Evolutionary conservation across 2,329 filamentous ascomycete species (phyloP).

Genomic region (Curvularia lunata): DNA sequence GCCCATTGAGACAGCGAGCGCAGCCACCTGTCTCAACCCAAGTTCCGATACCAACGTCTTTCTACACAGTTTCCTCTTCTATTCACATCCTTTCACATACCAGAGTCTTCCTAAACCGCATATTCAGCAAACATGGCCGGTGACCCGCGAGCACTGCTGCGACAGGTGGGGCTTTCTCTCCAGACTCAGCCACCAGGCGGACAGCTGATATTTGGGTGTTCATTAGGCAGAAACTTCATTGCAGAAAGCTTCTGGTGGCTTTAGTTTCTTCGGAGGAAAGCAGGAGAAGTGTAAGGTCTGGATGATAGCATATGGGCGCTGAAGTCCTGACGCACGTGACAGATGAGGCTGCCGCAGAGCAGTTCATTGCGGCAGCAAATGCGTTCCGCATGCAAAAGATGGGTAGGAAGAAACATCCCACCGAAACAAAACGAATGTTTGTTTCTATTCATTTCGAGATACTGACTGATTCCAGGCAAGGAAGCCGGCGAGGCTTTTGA

Average conservation of each 20-base stretch:
- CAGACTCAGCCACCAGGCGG: slow-evolving; percentile 39
- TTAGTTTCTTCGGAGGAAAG: slow-evolving; percentile 86
- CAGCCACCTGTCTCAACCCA: slow-evolving; percentile 45
- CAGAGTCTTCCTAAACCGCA: not conserved
- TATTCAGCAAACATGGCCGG: slow-evolving; percentile 42
- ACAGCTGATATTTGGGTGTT: slow-evolving; percentile 36
- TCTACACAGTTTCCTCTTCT: slow-evolving; percentile 14
- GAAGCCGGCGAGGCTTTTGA: slow-evolving; percentile 90
- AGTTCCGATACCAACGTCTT: slow-evolving; percentile 20
- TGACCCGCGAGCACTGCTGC: slow-evolving; percentile 47
- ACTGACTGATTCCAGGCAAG: slow-evolving; percentile 63
- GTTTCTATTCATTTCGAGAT: not conserved
- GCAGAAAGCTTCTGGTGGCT: slow-evolving; percentile 76
- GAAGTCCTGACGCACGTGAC: slow-evolving; percentile 31
- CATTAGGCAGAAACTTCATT: slow-evolving; percentile 84
- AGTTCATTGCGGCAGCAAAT: slow-evolving; percentile 88
- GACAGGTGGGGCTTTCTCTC: slow-evolving; percentile 44
- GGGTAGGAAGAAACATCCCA: slow-evolving; percentile 59
- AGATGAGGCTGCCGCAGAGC: slow-evolving; percentile 81
- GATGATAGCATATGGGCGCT: not conserved
- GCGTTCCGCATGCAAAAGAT: slow-evolving; percentile 87
- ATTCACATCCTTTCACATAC: not conserved
- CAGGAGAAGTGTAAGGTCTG: slow-evolving; percentile 72
- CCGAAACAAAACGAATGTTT: no score
- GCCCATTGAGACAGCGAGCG: slow-evolving; percentile 36